Percentiles rank a stretch among this genome's conserved stretches.
Conservation (phyloP, 257 asterid genomes). For the Dorcoceras hygrometricum region DNA sequence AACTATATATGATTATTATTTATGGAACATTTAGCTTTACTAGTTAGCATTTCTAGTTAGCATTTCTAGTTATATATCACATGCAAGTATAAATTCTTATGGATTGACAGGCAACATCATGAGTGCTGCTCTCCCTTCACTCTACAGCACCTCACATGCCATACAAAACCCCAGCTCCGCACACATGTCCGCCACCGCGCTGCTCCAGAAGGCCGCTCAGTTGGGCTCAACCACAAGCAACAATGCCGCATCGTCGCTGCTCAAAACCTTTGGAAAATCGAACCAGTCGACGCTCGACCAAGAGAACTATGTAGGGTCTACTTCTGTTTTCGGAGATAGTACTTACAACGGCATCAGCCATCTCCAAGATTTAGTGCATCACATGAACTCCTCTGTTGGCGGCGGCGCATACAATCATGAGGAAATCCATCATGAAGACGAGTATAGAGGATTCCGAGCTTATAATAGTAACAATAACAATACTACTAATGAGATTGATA, state of each 20-base stretch:
- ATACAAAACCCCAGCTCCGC: constrained; percentile 23
- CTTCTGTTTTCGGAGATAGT: constrained; percentile 22
- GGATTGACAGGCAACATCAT: constrained; percentile 40
- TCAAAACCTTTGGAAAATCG: constrained; percentile 47
- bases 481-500: background rate
- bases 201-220: constrained; percentile 78
- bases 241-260: constrained; percentile 37
- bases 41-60: too few relatives aligned
- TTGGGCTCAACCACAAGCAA: constrained; percentile 53
- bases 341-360: constrained; percentile 28
- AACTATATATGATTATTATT: too few relatives aligned
- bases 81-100: background rate
- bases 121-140: constrained; percentile 54
- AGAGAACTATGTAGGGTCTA: constrained; percentile 28
- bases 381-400: constrained; percentile 27
- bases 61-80: background rate
- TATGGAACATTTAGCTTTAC: background rate
- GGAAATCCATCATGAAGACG: constrained; percentile 21
- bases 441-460: constrained; percentile 29
- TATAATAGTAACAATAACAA: constrained; percentile 8
- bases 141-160: constrained; percentile 46
- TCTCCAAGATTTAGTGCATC: constrained; percentile 41
- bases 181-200: constrained; percentile 80
- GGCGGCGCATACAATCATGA: constrained; percentile 21
- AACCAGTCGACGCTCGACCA: constrained; percentile 17